phyloP scores from a whole-genome alignment of 2,329 filamentous ascomycete species.

The Colletotrichum limetticola region DNA sequence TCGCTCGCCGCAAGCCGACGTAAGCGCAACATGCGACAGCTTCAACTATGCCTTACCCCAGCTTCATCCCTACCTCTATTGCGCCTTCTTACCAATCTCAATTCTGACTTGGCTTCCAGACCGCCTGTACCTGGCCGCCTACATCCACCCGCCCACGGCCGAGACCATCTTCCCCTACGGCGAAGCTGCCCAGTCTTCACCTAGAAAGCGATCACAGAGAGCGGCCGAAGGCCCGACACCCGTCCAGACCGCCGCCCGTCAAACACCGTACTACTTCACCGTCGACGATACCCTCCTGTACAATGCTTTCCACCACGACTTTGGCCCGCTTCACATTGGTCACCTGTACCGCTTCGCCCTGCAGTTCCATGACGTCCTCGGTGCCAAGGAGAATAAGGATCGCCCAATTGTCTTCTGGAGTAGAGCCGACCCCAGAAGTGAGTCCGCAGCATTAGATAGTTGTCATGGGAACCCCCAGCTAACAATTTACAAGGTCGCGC shows the following conservation, averaged over 20 bases:
- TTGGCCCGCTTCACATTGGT: slow-evolving; percentile 96
- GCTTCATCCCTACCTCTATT: slow-evolving; percentile 35
- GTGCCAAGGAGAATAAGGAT: slow-evolving; percentile 89
- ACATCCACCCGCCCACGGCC: slow-evolving; percentile 81
- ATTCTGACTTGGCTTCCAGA: slow-evolving; percentile 68
- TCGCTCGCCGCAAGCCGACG: slow-evolving; percentile 6
- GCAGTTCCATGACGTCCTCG: slow-evolving; percentile 93
- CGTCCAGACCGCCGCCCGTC: slow-evolving; percentile 49
- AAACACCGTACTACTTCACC: slow-evolving; percentile 90
- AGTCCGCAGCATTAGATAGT: slow-evolving; percentile 46
- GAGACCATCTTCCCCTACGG: slow-evolving; percentile 90
- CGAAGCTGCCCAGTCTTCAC: slow-evolving; percentile 53
- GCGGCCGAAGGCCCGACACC: slow-evolving; percentile 63
- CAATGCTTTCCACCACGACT: slow-evolving; percentile 99
- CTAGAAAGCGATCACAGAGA: slow-evolving; percentile 60
- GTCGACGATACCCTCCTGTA: slow-evolving; percentile 93
- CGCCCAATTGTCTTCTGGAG: slow-evolving; percentile 97
- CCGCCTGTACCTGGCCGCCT: slow-evolving; percentile 93
- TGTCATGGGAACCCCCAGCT: slow-evolving; percentile 37
- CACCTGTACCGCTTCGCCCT: slow-evolving; percentile 97
- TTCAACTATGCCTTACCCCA: not conserved
- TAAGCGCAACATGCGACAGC: slow-evolving; percentile 2
- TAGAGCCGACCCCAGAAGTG: slow-evolving; percentile 89
- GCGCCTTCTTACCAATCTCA: slow-evolving; percentile 39
- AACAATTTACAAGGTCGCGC: slow-evolving; percentile 72